Evolutionary conservation across 345 rosid species (phyloP).

Genomic region (Sisymbrium altissimum): DNA sequence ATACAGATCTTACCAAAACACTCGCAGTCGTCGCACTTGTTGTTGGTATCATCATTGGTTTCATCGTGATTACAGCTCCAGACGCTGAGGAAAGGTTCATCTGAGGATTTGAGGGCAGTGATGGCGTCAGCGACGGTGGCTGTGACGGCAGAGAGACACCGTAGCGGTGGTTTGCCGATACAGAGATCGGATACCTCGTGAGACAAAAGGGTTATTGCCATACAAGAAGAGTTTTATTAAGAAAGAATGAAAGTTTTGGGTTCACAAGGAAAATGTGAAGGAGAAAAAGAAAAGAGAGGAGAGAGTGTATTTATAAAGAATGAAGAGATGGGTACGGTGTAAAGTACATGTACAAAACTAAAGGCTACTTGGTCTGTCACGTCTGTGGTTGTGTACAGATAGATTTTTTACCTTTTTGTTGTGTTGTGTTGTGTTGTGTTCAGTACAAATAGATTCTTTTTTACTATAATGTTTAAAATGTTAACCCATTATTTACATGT

Average conservation of each 20-base stretch:
- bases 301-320: slow-evolving; percentile 20
- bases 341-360: slow-evolving; percentile 5
- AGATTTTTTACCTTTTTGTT: neutral
- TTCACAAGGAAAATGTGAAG: neutral
- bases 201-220: slow-evolving; percentile 30
- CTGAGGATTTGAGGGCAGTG: slow-evolving; percentile 54
- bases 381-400: slow-evolving; percentile 24
- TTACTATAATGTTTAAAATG: neutral
- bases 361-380: neutral
- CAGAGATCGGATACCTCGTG: slow-evolving; percentile 69
- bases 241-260: neutral
- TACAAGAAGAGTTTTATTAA: neutral
- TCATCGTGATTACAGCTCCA: slow-evolving; percentile 68
- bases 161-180: slow-evolving; percentile 88
- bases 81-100: slow-evolving; percentile 56
- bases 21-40: slow-evolving; percentile 49
- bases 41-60: slow-evolving; percentile 1
- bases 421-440: slow-evolving; percentile 1
- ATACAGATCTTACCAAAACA: slow-evolving; percentile 86
- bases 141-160: slow-evolving; percentile 44
- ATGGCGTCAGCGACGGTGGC: slow-evolving; percentile 53
- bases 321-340: slow-evolving; percentile 27
- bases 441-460: neutral
- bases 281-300: neutral
- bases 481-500: neutral